Evolutionary conservation across 805 yeast species (phyloP).

Genomic region (Kodamaea leandrae): DNA sequence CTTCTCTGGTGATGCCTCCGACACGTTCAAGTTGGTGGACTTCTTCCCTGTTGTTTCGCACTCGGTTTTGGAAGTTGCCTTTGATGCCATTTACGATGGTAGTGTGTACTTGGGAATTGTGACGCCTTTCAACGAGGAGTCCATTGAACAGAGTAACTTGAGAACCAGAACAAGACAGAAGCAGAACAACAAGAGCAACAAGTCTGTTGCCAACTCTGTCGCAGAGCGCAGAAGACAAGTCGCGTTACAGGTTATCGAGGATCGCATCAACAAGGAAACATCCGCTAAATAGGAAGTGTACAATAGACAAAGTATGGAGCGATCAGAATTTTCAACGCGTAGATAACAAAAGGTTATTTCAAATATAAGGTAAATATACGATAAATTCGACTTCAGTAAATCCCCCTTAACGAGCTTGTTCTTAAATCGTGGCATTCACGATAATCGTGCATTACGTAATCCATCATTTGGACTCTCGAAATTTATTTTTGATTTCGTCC

Average conservation of each 20-base stretch:
- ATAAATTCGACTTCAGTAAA: too few relatives aligned
- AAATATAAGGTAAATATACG: too few relatives aligned
- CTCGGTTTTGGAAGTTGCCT: constrained; percentile 50
- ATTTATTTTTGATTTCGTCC: not conserved
- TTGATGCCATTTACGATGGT: constrained; percentile 37
- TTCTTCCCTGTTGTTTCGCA: constrained; percentile 73
- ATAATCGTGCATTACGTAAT: not conserved
- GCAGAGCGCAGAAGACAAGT: constrained; percentile 78
- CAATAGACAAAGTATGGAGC: too few relatives aligned
- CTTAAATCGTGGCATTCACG: not conserved
- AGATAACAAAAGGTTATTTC: constrained; percentile 1
- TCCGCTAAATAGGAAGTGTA: not conserved
- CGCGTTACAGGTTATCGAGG: constrained; percentile 72
- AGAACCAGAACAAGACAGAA: constrained; percentile 64
- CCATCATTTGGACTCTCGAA: not conserved
- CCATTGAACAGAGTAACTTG: constrained; percentile 69
- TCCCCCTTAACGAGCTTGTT: too few relatives aligned
- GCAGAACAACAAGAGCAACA: constrained; percentile 41
- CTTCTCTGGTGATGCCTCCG: constrained; percentile 82
- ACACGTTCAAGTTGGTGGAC: constrained; percentile 76
- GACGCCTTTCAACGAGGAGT: constrained; percentile 63
- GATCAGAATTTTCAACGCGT: not conserved
- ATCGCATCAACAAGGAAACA: constrained; percentile 43
- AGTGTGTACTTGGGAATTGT: constrained; percentile 46
- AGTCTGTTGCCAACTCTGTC: constrained; percentile 43